These are phyloP conservation scores for Yarrowia sp. DNA, from an alignment of 805 yeast species.

Conservation along the genomic window DNA sequence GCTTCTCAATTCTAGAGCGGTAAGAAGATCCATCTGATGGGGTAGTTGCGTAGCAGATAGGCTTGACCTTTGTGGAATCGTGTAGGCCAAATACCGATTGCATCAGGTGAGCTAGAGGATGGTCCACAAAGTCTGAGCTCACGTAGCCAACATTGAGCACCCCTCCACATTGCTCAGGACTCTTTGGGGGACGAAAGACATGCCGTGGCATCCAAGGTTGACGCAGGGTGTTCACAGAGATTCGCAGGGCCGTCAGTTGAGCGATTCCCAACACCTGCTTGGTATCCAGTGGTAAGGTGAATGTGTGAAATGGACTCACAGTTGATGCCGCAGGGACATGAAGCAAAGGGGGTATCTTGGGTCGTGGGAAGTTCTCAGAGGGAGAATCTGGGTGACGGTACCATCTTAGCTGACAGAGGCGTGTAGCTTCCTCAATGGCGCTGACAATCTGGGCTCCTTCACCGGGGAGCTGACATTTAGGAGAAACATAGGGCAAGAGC, in stretches of 20 bases:
- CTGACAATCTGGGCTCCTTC: constrained; percentile 1
- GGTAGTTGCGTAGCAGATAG: constrained; percentile 48
- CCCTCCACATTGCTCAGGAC: constrained; percentile 43
- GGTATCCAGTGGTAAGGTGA: constrained; percentile 47
- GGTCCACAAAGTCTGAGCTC: constrained; percentile 49
- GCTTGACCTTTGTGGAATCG: constrained; percentile 42
- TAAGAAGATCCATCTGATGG: constrained; percentile 47
- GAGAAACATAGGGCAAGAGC: neutral
- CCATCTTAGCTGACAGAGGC: neutral
- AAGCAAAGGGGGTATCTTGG: constrained; percentile 13
- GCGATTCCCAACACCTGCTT: constrained; percentile 45
- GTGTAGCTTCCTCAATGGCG: constrained; percentile 10
- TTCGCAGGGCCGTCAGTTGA: constrained; percentile 46
- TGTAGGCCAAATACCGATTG: constrained; percentile 50
- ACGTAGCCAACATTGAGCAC: constrained; percentile 48
- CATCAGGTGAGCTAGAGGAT: constrained; percentile 50
- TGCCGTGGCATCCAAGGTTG: constrained; percentile 47
- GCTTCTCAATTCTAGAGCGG: constrained; percentile 1
- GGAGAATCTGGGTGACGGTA: neutral
- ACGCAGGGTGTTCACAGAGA: constrained; percentile 44
- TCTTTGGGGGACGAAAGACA: constrained; percentile 48
- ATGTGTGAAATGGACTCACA: constrained; percentile 49
- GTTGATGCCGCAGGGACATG: constrained; percentile 47
- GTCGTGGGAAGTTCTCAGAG: neutral
- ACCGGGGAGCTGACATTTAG: neutral